phyloP scores from a whole-genome alignment of 495 filamentous ascomycete species.

The Beverwykella pulmonaria region DNA sequence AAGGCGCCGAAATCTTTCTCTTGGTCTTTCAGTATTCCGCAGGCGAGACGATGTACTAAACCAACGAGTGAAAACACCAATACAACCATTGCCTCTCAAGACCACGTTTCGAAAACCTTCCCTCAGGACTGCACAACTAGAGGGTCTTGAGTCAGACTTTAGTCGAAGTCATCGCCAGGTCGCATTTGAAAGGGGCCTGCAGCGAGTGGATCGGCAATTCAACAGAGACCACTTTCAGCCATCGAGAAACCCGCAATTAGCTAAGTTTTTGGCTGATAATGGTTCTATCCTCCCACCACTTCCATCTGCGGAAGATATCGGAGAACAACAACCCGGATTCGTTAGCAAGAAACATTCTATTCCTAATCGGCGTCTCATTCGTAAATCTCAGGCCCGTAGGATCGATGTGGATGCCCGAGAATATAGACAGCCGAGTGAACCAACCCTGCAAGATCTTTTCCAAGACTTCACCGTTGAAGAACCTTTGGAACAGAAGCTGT shows the following conservation, averaged over 20 bases:
- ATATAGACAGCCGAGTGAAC: constrained; percentile 47
- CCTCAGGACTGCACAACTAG: constrained; percentile 42
- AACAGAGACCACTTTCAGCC: background rate
- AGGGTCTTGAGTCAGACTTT: constrained; percentile 40
- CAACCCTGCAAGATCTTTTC: constrained; percentile 32
- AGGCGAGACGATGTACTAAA: background rate
- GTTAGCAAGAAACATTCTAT: background rate
- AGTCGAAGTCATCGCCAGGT: constrained; percentile 31
- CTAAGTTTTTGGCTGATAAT: constrained; percentile 30
- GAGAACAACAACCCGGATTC: background rate
- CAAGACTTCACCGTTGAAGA: constrained; percentile 1
- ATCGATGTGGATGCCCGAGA: constrained; percentile 42
- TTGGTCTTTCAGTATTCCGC: background rate
- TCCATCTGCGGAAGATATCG: constrained; percentile 10
- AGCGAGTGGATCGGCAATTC: constrained; percentile 31
- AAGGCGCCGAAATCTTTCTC: background rate
- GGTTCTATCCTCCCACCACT: constrained; percentile 22
- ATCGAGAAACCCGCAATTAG: constrained; percentile 27
- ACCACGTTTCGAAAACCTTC: background rate
- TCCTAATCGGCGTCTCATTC: constrained; percentile 19
- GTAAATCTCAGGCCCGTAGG: constrained; percentile 38
- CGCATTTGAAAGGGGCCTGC: constrained; percentile 40
- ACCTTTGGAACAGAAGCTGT: constrained; percentile 20
- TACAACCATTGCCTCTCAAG: background rate
- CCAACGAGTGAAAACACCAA: background rate